Conservation (phyloP, 2,329 filamentous ascomycete species). For the Fusarium gaditjirri region DNA sequence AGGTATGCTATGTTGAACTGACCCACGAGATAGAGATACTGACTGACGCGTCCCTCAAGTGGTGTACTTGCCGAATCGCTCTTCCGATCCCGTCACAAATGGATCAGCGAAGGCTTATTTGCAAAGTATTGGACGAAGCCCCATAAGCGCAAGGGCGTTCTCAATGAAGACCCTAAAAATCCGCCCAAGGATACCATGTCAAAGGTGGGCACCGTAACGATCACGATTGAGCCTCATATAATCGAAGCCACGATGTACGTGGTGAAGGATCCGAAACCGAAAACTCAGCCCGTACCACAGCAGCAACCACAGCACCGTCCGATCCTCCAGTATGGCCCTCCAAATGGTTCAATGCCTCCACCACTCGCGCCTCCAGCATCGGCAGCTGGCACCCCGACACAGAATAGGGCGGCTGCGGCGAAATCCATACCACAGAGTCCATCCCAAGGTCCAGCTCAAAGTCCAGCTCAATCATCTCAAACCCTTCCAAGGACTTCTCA, state of each 20-base stretch:
- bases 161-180: constrained; percentile 72
- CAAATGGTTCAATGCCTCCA: constrained; percentile 70
- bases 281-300: constrained; percentile 51
- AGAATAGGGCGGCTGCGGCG: constrained; percentile 30
- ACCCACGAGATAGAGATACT: constrained; percentile 15
- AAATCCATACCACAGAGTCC: constrained; percentile 37
- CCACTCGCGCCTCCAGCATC: constrained; percentile 52
- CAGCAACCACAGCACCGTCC: constrained; percentile 56
- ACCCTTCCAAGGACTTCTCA: constrained; percentile 27
- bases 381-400: constrained; percentile 36
- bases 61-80: constrained; percentile 80
- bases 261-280: constrained; percentile 71
- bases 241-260: constrained; percentile 80
- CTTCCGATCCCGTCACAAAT: constrained; percentile 76
- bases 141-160: constrained; percentile 71
- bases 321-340: constrained; percentile 73
- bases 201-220: constrained; percentile 77
- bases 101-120: constrained; percentile 77
- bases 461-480: constrained; percentile 31
- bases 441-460: constrained; percentile 26
- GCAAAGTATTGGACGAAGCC: constrained; percentile 84
- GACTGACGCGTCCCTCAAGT: constrained; percentile 56
- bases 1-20: constrained; percentile 59
- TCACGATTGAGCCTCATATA: constrained; percentile 83
- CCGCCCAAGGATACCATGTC: constrained; percentile 77